Evolutionary conservation across 108 stramenopile species (phyloP).

Genomic region (Stephanodiscus triporus): DNA sequence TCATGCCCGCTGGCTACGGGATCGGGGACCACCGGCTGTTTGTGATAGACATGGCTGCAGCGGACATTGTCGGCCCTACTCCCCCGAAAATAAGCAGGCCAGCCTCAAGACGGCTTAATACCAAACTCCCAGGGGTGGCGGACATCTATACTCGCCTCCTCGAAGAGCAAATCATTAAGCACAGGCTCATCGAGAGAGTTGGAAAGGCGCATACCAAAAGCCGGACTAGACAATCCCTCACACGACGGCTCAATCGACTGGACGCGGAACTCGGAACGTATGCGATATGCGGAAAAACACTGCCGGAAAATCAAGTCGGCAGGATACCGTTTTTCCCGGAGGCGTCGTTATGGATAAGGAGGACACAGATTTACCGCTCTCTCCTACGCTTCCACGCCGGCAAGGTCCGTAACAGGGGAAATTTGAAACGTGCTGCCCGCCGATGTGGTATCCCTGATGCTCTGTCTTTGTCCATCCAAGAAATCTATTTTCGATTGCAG

Average conservation of each 20-base stretch:
- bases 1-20: constrained; percentile 13
- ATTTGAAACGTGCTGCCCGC: constrained; percentile 1
- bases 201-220: not conserved
- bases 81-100: no score
- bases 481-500: not conserved
- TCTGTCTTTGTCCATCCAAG: not conserved
- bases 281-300: constrained; percentile 1
- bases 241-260: not conserved
- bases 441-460: constrained; percentile 1
- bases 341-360: not conserved
- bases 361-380: constrained; percentile 10
- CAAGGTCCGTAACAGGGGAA: not conserved
- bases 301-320: constrained; percentile 10
- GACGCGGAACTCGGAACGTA: not conserved
- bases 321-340: constrained; percentile 19
- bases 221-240: not conserved
- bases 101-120: not conserved
- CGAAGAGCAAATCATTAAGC: not conserved
- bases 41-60: not conserved
- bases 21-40: constrained; percentile 15
- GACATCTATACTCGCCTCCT: not conserved
- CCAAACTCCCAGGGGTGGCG: not conserved
- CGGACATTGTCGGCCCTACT: not conserved
- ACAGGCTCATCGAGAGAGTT: not conserved
- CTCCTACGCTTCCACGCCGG: not conserved